A percentile compares a stretch with the other conserved stretches of the same genome.
Conservation (phyloP, 208 protist species). For the Angomonas deanei region DNA sequence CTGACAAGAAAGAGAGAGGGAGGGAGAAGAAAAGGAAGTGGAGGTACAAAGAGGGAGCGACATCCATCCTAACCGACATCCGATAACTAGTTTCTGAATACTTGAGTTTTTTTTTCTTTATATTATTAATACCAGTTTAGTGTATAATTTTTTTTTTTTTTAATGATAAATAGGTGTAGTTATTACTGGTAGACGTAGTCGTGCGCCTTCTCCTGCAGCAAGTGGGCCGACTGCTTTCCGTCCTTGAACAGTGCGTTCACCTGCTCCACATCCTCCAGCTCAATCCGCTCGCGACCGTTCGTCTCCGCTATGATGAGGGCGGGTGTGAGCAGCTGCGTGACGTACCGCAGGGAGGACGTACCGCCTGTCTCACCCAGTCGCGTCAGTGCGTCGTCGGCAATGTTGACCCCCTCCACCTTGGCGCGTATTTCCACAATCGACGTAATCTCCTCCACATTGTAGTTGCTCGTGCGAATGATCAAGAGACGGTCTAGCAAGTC, state of each 20-base stretch:
- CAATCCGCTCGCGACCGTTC: conserved; percentile 90
- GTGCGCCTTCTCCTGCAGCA: conserved; percentile 81
- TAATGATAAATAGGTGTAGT: not conserved
- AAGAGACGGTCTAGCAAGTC: conserved; percentile 99
- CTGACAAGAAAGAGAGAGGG: conserved; percentile 5
- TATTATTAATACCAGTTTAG: not conserved
- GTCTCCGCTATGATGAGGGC: conserved; percentile 93
- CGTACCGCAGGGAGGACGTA: conserved; percentile 95
- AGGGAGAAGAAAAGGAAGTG: not conserved
- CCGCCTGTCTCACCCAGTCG: conserved; percentile 91
- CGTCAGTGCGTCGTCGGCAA: conserved; percentile 90
- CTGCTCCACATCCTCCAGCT: conserved; percentile 92
- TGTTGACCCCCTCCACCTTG: conserved; percentile 92
- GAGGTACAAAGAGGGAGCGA: not conserved
- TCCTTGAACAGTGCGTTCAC: conserved; percentile 97
- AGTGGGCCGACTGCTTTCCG: conserved; percentile 92
- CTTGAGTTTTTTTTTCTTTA: too few species aligned
- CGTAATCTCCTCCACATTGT: conserved; percentile 94
- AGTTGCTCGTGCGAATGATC: conserved; percentile 98
- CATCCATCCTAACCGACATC: too few species aligned
- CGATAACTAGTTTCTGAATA: too few species aligned
- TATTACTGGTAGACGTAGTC: conserved; percentile 90
- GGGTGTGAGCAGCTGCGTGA: conserved; percentile 97
- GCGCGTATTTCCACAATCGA: conserved; percentile 95
- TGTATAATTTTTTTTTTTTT: conserved; percentile 3